These are phyloP conservation scores for Blastomyces gilchristii DNA, from an alignment of 2,329 filamentous ascomycete genomes.

Conservation along the genomic window DNA sequence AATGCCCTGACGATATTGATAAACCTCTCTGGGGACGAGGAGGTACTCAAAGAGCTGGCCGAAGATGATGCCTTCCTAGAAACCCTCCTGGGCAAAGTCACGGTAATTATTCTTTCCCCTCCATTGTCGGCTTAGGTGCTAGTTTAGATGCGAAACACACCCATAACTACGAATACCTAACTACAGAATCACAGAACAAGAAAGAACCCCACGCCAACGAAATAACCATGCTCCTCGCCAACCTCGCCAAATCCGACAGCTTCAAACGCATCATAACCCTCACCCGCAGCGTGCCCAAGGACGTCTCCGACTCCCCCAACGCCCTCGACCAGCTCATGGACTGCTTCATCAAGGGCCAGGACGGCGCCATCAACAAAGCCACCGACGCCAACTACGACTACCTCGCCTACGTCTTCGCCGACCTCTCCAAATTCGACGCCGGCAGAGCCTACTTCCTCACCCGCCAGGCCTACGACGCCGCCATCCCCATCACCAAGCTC, in stretches of 20 bases:
- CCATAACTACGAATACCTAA: background rate
- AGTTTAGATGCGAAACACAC: no score
- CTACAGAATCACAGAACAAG: conserved; percentile 20
- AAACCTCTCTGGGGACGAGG: conserved; percentile 74
- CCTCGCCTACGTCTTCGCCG: conserved; percentile 85
- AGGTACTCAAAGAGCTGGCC: conserved; percentile 61
- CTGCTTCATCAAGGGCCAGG: conserved; percentile 86
- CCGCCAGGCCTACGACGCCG: conserved; percentile 63
- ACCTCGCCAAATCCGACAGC: conserved; percentile 70
- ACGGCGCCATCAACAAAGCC: conserved; percentile 69
- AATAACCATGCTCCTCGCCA: conserved; percentile 84
- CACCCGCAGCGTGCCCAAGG: conserved; percentile 57
- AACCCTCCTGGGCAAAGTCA: conserved; percentile 59
- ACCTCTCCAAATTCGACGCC: conserved; percentile 71
- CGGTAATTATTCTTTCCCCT: conserved; percentile 52
- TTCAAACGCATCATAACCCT: conserved; percentile 59
- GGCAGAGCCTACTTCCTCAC: conserved; percentile 65
- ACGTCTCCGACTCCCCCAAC: conserved; percentile 60
- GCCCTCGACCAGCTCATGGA: conserved; percentile 88
- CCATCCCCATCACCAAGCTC: conserved; percentile 86
- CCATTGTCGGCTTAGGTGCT: no score
- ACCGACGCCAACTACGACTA: conserved; percentile 61
- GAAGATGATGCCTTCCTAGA: conserved; percentile 75
- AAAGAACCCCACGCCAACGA: conserved; percentile 76
- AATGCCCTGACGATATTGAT: conserved; percentile 71